phyloP scores from a whole-genome alignment of 2,329 filamentous ascomycete species.

The Dothideomycetes sp. region DNA sequence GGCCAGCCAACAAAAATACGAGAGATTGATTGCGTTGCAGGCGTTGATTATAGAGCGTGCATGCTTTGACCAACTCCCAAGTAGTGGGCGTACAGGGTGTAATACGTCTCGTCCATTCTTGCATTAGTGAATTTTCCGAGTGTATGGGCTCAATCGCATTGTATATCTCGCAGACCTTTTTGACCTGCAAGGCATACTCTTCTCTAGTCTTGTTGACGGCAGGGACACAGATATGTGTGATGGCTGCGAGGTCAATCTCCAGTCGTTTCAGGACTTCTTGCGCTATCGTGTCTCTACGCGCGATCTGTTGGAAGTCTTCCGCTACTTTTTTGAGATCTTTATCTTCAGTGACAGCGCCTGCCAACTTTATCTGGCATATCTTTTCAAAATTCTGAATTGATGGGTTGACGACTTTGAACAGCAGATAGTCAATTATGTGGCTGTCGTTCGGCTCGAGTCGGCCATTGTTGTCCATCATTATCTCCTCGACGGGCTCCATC shows the following conservation, averaged over 20 bases:
- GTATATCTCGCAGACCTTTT: conserved; percentile 8
- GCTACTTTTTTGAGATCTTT: conserved; percentile 1
- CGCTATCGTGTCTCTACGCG: neutral
- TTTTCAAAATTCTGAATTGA: conserved; percentile 16
- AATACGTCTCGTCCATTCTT: conserved; percentile 19
- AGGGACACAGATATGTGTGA: neutral
- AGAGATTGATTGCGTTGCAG: conserved; percentile 22
- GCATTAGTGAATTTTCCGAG: conserved; percentile 11
- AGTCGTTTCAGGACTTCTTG: neutral
- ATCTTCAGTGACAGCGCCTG: neutral
- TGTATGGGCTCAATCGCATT: conserved; percentile 17
- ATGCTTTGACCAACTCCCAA: conserved; percentile 41
- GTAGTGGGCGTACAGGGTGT: conserved; percentile 17
- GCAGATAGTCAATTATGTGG: conserved; percentile 55
- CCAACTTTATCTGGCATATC: conserved; percentile 11
- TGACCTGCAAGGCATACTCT: neutral
- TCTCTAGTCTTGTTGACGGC: neutral
- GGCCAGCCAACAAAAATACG: conserved; percentile 33
- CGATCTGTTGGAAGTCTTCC: neutral
- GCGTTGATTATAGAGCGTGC: conserved; percentile 28
- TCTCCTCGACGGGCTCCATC: conserved; percentile 15
- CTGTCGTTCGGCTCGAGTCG: conserved; percentile 13
- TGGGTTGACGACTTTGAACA: conserved; percentile 21
- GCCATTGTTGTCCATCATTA: conserved; percentile 12
- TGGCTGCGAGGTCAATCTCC: neutral